Evolutionary conservation across 2,329 filamentous ascomycete genomes (phyloP).

Genomic region (Chaetomium strumarium): DNA sequence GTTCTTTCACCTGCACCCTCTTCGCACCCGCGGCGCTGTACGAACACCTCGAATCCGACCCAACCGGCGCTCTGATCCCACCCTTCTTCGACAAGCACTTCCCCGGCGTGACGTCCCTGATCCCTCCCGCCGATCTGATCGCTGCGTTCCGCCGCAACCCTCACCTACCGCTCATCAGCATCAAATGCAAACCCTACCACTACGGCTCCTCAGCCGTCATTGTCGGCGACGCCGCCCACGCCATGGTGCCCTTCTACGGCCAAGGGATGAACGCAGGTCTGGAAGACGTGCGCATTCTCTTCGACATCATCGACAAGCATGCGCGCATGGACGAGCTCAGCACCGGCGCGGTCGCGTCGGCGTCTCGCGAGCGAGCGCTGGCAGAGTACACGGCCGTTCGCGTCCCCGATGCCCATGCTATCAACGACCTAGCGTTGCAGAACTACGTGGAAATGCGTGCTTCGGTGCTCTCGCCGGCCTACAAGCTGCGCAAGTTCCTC

Average conservation of each 20-base stretch:
- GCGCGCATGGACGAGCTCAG: constrained; percentile 20
- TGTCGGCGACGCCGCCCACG: constrained; percentile 88
- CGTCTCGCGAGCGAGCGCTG: constrained; percentile 64
- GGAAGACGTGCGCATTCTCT: constrained; percentile 87
- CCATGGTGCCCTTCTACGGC: constrained; percentile 97
- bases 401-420: constrained; percentile 73
- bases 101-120: constrained; percentile 73
- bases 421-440: constrained; percentile 83
- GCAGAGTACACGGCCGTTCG: constrained; percentile 69
- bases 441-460: constrained; percentile 95
- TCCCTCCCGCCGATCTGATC: constrained; percentile 60
- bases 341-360: constrained; percentile 49
- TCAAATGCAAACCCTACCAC: constrained; percentile 90
- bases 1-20: constrained; percentile 89
- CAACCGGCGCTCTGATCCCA: constrained; percentile 46
- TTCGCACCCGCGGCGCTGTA: constrained; percentile 75
- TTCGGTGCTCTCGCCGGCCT: constrained; percentile 71
- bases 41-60: constrained; percentile 57
- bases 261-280: constrained; percentile 97
- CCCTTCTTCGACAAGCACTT: constrained; percentile 79
- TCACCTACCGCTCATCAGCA: constrained; percentile 85
- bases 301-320: constrained; percentile 70
- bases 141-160: constrained; percentile 75
- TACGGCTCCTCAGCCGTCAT: constrained; percentile 72
- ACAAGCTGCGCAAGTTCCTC: constrained; percentile 74